A percentile compares a stretch with the other conserved stretches of the same genome.
Evolutionary conservation across 345 rosid genomes (phyloP).

Genomic region (Microcos paniculata): DNA sequence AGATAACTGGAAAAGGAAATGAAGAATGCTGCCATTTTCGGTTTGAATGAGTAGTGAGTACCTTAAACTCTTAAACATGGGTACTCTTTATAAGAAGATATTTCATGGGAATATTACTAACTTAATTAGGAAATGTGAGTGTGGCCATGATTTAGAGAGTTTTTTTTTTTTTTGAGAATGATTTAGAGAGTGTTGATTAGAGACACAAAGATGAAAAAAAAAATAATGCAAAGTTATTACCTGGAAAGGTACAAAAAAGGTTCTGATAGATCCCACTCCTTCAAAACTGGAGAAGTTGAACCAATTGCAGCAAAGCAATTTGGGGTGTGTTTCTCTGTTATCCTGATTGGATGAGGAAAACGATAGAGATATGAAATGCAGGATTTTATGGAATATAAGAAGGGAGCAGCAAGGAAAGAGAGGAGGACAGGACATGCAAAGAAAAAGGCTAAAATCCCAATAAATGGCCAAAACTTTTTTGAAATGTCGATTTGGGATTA

Average conservation of each 20-base stretch:
- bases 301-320: background rate
- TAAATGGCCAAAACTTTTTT: too few species aligned
- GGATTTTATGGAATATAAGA: background rate
- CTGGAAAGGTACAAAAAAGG: background rate
- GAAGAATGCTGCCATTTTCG: too few species aligned
- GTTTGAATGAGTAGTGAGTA: too few species aligned
- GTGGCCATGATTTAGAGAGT: too few species aligned
- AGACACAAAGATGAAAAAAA: background rate
- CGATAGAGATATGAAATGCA: background rate
- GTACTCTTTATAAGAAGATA: too few species aligned
- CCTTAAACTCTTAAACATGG: too few species aligned
- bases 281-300: background rate
- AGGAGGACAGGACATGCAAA: background rate
- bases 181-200: background rate
- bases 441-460: too few species aligned
- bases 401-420: background rate
- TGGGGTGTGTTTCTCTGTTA: background rate
- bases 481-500: too few species aligned
- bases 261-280: background rate
- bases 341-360: background rate
- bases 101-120: too few species aligned
- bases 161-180: too few species aligned
- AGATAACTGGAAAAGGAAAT: too few species aligned
- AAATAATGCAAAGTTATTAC: background rate
- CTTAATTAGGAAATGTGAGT: too few species aligned